These are phyloP conservation scores for Styphnolobium japonicum DNA, from an alignment of 306 rosid species.

Conservation along the genomic window DNA sequence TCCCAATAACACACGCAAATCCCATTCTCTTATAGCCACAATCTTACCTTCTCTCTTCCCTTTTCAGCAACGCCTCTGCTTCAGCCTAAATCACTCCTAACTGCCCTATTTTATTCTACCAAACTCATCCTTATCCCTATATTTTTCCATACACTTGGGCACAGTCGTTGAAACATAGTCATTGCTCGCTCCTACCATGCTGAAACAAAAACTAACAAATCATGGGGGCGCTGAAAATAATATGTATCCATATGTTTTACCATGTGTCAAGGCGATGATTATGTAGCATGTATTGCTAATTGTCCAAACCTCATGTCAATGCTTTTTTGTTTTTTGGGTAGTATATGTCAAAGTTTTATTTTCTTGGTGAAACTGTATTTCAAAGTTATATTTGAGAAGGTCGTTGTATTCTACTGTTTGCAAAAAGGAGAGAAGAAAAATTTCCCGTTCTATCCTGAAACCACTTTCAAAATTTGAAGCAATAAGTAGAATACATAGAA, in stretches of 20 bases:
- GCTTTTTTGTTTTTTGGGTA: not conserved
- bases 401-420: too few relatives aligned
- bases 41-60: not conserved
- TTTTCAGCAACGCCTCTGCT: slow-evolving; percentile 9
- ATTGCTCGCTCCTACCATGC: not conserved
- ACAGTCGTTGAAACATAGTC: not conserved
- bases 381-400: too few relatives aligned
- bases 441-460: too few relatives aligned
- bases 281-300: not conserved
- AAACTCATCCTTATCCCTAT: not conserved
- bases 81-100: slow-evolving; percentile 32
- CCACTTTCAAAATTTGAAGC: too few relatives aligned
- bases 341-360: too few relatives aligned
- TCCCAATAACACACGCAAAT: slow-evolving; percentile 30
- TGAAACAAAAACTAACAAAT: not conserved
- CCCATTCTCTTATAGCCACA: slow-evolving; percentile 26
- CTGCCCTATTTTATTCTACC: slow-evolving; percentile 25
- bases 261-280: slow-evolving; percentile 1
- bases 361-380: too few relatives aligned
- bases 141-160: not conserved
- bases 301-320: not conserved
- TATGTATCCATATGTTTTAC: not conserved
- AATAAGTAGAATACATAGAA: too few relatives aligned
- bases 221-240: not conserved
- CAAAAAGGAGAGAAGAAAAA: too few relatives aligned